Percentiles rank a stretch among this genome's conserved stretches.
Conservation (phyloP, 768 basidiomycete species). For the Auricularia sp. region DNA sequence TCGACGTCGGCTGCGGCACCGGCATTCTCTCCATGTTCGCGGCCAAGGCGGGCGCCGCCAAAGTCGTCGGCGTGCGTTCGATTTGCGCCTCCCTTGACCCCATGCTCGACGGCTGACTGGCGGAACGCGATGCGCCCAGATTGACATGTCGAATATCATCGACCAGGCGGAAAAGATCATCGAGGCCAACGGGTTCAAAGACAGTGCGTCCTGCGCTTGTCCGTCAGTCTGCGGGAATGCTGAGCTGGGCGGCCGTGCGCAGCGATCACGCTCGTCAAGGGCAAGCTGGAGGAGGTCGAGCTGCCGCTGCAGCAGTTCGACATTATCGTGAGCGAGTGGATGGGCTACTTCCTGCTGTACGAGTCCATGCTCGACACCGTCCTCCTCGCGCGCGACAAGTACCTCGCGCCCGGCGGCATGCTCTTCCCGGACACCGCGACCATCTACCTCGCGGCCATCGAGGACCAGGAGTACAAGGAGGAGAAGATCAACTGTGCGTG, state of each 20-base stretch:
- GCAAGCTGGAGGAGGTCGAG: conserved; percentile 89
- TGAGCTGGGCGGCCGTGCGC: neutral
- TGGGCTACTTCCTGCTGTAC: conserved; percentile 99
- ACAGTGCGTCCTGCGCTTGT: conserved; percentile 47
- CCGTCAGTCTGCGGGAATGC: neutral
- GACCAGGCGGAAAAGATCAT: conserved; percentile 98
- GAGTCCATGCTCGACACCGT: conserved; percentile 99
- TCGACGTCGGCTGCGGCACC: conserved; percentile 98
- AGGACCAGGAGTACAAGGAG: conserved; percentile 99
- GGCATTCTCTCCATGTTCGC: conserved; percentile 98
- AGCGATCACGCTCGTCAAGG: conserved; percentile 95
- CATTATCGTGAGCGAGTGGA: conserved; percentile 99
- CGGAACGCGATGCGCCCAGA: conserved; percentile 32
- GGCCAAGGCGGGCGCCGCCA: conserved; percentile 87
- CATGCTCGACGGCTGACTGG: neutral
- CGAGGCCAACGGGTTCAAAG: conserved; percentile 90
- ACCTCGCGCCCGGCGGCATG: conserved; percentile 80
- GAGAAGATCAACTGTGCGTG: conserved; percentile 97
- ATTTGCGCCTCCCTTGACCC: conserved; percentile 4
- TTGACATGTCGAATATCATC: conserved; percentile 99
- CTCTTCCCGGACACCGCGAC: conserved; percentile 95
- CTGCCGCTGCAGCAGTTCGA: conserved; percentile 89
- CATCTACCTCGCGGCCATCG: conserved; percentile 91
- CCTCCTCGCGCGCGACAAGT: conserved; percentile 90
- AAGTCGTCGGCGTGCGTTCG: conserved; percentile 76